These are phyloP conservation scores for Misopates orontium DNA, from an alignment of 257 asterid genomes.

Conservation along the genomic window DNA sequence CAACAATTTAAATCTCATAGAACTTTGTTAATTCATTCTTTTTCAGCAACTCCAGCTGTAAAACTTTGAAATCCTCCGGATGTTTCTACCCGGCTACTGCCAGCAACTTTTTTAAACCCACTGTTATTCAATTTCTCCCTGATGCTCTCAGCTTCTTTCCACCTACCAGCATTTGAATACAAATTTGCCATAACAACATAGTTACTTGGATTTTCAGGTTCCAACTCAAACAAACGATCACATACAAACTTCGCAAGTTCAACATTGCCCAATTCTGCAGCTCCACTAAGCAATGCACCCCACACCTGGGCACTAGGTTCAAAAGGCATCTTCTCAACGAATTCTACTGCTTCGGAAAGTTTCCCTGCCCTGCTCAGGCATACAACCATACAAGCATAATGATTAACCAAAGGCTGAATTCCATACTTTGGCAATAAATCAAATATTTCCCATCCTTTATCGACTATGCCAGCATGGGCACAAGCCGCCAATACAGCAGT, in stretches of 20 bases:
- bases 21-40: constrained; percentile 20
- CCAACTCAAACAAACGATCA: constrained; percentile 54
- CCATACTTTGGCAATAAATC: constrained; percentile 48
- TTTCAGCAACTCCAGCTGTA: constrained; percentile 31
- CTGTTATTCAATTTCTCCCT: constrained; percentile 48
- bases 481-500: constrained; percentile 82
- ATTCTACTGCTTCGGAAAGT: constrained; percentile 63
- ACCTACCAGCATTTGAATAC: constrained; percentile 72
- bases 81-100: constrained; percentile 76
- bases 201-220: constrained; percentile 71
- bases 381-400: constrained; percentile 72
- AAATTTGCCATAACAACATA: constrained; percentile 72
- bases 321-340: constrained; percentile 64
- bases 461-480: constrained; percentile 76
- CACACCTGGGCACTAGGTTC: constrained; percentile 67
- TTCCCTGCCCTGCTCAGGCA: constrained; percentile 71
- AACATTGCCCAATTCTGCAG: constrained; percentile 60
- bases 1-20: constrained; percentile 26
- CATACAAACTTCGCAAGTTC: constrained; percentile 65
- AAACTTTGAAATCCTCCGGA: constrained; percentile 36
- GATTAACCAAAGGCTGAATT: constrained; percentile 61
- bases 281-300: constrained; percentile 88
- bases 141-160: constrained; percentile 76
- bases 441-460: constrained; percentile 59
- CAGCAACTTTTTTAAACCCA: constrained; percentile 71